A percentile compares a stretch with the other conserved stretches of the same genome.
Evolutionary conservation across 805 yeast species (phyloP).

Genomic region (Jamesozyma lodderae): DNA sequence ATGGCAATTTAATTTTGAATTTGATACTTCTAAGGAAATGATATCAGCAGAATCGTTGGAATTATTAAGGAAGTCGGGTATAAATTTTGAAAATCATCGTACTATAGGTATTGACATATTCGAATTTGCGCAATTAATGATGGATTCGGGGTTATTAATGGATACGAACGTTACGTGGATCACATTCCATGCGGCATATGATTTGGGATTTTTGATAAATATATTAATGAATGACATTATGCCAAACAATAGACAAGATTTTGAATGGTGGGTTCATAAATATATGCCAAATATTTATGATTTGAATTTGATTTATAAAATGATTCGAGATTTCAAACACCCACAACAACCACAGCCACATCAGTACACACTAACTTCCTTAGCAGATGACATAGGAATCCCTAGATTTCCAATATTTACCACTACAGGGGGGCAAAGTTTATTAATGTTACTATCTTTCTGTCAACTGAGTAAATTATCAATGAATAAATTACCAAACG

Average conservation of each 20-base stretch:
- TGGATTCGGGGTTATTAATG: constrained; percentile 77
- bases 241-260: constrained; percentile 75
- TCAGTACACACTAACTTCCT: constrained; percentile 37
- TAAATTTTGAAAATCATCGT: constrained; percentile 69
- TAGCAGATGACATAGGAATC: constrained; percentile 64
- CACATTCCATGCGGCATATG: constrained; percentile 90
- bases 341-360: constrained; percentile 16
- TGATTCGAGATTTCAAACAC: constrained; percentile 22
- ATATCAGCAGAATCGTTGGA: constrained; percentile 78
- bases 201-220: constrained; percentile 79
- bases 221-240: constrained; percentile 64
- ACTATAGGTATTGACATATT: constrained; percentile 68
- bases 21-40: constrained; percentile 73
- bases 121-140: constrained; percentile 75
- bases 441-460: constrained; percentile 55
- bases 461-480: constrained; percentile 41
- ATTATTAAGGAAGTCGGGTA: constrained; percentile 69
- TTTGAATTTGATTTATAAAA: constrained; percentile 48
- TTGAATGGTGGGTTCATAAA: constrained; percentile 55
- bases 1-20: constrained; percentile 95
- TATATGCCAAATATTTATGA: constrained; percentile 82
- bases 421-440: constrained; percentile 55
- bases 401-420: constrained; percentile 48
- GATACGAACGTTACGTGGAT: constrained; percentile 68
- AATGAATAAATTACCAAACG: constrained; percentile 29